Evolutionary conservation across 1,284 basidiomycete species (phyloP), one percentile per base, ranked within the genome.

Genomic region (Leccinum solheimii): DNA sequence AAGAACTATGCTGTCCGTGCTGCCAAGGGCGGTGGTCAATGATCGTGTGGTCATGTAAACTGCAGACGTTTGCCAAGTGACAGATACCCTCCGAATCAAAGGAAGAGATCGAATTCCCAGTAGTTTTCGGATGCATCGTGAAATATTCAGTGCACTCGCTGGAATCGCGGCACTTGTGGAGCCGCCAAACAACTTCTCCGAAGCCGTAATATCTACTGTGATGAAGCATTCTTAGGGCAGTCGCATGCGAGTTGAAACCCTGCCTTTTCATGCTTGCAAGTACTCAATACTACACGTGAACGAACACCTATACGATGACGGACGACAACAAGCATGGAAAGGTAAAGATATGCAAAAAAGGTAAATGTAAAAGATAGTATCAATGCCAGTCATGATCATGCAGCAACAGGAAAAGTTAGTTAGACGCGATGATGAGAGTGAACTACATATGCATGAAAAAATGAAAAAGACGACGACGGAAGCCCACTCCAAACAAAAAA

Each of bases 1-100:
- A 72, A 72, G 60, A 72, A 66, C 14, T 53, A 64, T 21, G 72
- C 67, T 8, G 58, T 62, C 23, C 54, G 49, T 38, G 64, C 56
- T 3, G 68, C 71, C 7, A 72, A 62, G 48, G 60, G 58, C n/a
- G 52, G 55, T 5, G 34, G 54, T 54, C 10, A 43, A n/a, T 19
- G n/a, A 43, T 43, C n/a, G 16, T n/a, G 38, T 43, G n/a, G 43
- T 21, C 19, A 45, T 45, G 3, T 19, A 19, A 43, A n/a, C 40
- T 19, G 9, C 9, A 43, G n/a, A 43, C n/a, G n/a, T 43, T 2
- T 36, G 16, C 36, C 16, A 14, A 16, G 14, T 26, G n/a, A 58
- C 48, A 40, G 5, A 13, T 4, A n/a, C 9, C 21, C 4, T 14
- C 5, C 19, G 6, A 26, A 49, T 26, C 26, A 8, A 61, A 23